A percentile compares a stretch with the other conserved stretches of the same genome.
Conservation (phyloP, 2,329 filamentous ascomycete species). For the Epichloe glyceriae region DNA sequence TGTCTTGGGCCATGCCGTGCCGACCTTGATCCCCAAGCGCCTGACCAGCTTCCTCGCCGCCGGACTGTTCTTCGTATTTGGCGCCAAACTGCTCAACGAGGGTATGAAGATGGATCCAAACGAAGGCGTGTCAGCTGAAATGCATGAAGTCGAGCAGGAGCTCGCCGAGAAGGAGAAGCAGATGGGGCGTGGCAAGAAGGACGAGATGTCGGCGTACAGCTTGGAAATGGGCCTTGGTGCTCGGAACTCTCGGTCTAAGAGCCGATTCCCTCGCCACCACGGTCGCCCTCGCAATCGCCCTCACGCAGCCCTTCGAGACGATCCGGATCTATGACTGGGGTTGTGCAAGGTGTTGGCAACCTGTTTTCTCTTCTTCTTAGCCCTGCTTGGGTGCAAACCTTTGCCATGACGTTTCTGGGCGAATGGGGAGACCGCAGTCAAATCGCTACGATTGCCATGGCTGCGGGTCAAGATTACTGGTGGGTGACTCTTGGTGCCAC, state of each 20-base stretch:
- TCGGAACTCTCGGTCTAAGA: slow-evolving; percentile 59
- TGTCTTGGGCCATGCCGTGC: slow-evolving; percentile 81
- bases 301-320: slow-evolving; percentile 44
- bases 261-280: slow-evolving; percentile 66
- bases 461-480: slow-evolving; percentile 96
- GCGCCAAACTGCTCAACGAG: slow-evolving; percentile 70
- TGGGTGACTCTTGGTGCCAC: slow-evolving; percentile 90
- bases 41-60: slow-evolving; percentile 81
- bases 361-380: slow-evolving; percentile 78
- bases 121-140: slow-evolving; percentile 89
- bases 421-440: slow-evolving; percentile 98
- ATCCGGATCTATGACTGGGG: slow-evolving; percentile 23
- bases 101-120: slow-evolving; percentile 79
- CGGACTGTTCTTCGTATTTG: slow-evolving; percentile 79
- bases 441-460: slow-evolving; percentile 98
- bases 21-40: slow-evolving; percentile 77
- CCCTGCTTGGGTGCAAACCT: slow-evolving; percentile 97
- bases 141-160: slow-evolving; percentile 93
- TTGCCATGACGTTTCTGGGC: slow-evolving; percentile 96
- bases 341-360: slow-evolving; percentile 61
- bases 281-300: slow-evolving; percentile 67
- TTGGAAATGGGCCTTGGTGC: slow-evolving; percentile 67
- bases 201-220: slow-evolving; percentile 53
- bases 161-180: slow-evolving; percentile 87
- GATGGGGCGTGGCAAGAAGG: slow-evolving; percentile 39